Evolutionary conservation across 2,329 filamentous ascomycete genomes (phyloP), one percentile per base, ranked within the genome.

Genomic region (Trichophyton equinum): DNA sequence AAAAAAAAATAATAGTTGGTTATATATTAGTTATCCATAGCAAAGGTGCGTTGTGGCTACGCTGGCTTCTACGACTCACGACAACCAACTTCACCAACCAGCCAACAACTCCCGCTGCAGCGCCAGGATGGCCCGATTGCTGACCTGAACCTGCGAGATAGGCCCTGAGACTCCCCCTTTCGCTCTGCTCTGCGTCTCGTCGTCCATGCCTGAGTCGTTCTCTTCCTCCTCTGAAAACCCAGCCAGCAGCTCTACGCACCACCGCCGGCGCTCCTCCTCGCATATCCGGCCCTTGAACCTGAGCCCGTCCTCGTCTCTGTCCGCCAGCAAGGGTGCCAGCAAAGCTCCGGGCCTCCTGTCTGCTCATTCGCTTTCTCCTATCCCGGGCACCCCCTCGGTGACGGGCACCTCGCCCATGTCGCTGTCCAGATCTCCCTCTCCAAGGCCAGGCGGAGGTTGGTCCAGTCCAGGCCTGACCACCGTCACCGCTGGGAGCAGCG

Each of bases 361-460:
- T 69, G 27, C 57, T 8, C 33, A 8, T 3, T 36, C 57, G 62
- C 75, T 84, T 60, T 79, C 81, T 63, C 78, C 82, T 38, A 79
- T 85, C 67, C 78, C 80, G 68, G 82, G 81, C 81, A 81, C 70
- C 42, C 62, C 73, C 82, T 79, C 82, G 69, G 85, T 80, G 58
- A 80, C 83, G 49, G 79, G 76, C 67, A 69, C 74, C 66, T 75
- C 77, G 64, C 65, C 67, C 68, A 96, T 96, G 91, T 88, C 88
- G 67, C 77, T 92, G 64, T 94, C 91, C 67, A 85, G 90, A 75
- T 95, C 89, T 71, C 89, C 91, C 58, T 96, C 90, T 61, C 92
- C 91, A 64, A 82, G 85, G 64, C 87, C 85, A 64, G 87, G 88
- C 68, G 90, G 89, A 71, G 91, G 91, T 68, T 96, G 92, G 91